Evolutionary conservation across 768 basidiomycete species (phyloP), one percentile per base, ranked within the genome.

Genomic region (Termitomyces sp.): DNA sequence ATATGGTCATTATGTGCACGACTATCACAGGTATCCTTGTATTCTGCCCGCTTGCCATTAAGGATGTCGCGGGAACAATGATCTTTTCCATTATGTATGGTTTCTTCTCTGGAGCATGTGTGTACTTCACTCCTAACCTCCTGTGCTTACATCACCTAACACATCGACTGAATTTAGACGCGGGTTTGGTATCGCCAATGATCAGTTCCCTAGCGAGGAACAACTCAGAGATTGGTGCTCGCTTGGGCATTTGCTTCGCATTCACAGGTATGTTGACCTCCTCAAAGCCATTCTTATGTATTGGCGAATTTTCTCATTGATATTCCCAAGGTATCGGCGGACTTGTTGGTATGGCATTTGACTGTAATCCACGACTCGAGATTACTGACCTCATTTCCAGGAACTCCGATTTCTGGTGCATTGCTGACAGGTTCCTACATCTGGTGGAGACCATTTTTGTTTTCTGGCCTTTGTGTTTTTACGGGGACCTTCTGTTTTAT

Each of bases 371-470:
- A 19, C 29, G 17, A 16, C 2, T 57, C 32, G 14, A 17, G 19
- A 23, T 34, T 21, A n/a, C 31, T 58, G 14, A 47, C 27, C 14
- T 25, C 10, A 8, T 6, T 34, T n/a, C 12, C 27, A 78, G 77
- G 73, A 14, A 76, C 75, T 1, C 82, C 82, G 0, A 78, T 83
- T 59, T 71, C 75, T 21, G 82, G 83, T 7, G 80, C 79, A 12
- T 65, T 84, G 14, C 69, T 84, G 6, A 81, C 78, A 17, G 50
- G 53, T 5, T 44, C 53, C 10, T 65, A 54, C 38, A 48, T 65
- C n/a, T 65, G 64, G 64, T 65, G 64, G 64, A 55, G 57, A 35
- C 64, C 63, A 12, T 57, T 63, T 25, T 11, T 65, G 21, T 64
- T 62, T 23, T 58, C 67, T 17, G 68, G 69, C 9, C 21, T 60